Evolutionary conservation across 2,329 filamentous ascomycete species (phyloP).

Genomic region (Aspergillus pseudoterreus): DNA sequence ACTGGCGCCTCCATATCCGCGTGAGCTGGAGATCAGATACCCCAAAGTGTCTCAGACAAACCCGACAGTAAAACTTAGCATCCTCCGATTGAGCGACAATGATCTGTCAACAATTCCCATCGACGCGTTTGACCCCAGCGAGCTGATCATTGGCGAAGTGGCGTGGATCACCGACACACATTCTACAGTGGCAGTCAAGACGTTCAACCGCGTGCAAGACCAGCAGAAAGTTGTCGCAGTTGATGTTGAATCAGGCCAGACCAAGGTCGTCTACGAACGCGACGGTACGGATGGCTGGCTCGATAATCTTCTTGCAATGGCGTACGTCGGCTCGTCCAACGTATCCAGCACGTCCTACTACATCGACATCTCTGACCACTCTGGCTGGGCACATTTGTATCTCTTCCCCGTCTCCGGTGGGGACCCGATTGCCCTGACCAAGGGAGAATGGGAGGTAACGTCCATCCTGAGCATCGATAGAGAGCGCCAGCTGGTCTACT

Average conservation of each 20-base stretch:
- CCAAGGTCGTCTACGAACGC: slow-evolving; percentile 52
- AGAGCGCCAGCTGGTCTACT: slow-evolving; percentile 57
- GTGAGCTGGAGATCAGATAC: slow-evolving; percentile 61
- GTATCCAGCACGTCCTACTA: slow-evolving; percentile 49
- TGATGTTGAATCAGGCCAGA: slow-evolving; percentile 47
- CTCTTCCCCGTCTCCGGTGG: slow-evolving; percentile 58
- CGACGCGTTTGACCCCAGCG: slow-evolving; percentile 56
- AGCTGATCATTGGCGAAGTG: slow-evolving; percentile 65
- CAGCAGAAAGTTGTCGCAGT: slow-evolving; percentile 60
- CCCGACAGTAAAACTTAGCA: slow-evolving; percentile 59
- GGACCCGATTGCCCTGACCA: slow-evolving; percentile 56
- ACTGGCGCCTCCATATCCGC: slow-evolving; percentile 59
- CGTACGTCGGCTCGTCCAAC: slow-evolving; percentile 42
- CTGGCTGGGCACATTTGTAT: slow-evolving; percentile 65
- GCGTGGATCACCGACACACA: slow-evolving; percentile 63
- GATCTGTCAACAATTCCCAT: slow-evolving; percentile 48
- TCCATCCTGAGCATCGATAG: slow-evolving; percentile 59
- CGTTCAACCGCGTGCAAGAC: slow-evolving; percentile 67
- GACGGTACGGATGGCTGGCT: slow-evolving; percentile 61
- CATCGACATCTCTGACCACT: slow-evolving; percentile 63
- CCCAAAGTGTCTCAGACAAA: slow-evolving; percentile 67
- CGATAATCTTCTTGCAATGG: slow-evolving; percentile 47
- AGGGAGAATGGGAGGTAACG: slow-evolving; percentile 63
- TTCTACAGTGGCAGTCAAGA: slow-evolving; percentile 59
- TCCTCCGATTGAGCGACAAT: slow-evolving; percentile 52